Evolutionary conservation across 1,139 yeast genomes (phyloP).

Genomic region (Saccharomyces uvarum): DNA sequence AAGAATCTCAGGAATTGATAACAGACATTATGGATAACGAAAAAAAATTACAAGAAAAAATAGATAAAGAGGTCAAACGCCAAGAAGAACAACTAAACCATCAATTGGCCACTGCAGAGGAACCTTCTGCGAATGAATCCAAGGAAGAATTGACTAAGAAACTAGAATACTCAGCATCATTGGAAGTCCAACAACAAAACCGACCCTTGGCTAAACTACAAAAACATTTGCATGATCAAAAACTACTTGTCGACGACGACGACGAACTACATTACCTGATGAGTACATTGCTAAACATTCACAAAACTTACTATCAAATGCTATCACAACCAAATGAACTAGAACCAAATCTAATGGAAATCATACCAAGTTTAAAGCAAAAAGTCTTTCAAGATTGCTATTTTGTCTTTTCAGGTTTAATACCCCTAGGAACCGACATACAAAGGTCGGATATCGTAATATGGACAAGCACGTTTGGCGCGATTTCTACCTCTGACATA

Average conservation of each 20-base stretch:
- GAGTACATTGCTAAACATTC: conserved; percentile 55
- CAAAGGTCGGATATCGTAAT: conserved; percentile 76
- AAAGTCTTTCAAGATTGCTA: conserved; percentile 61
- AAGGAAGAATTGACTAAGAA: conserved; percentile 38
- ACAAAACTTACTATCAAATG: conserved; percentile 50
- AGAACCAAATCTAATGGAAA: conserved; percentile 42
- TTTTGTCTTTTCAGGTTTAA: conserved; percentile 75
- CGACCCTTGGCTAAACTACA: conserved; percentile 81
- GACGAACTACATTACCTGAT: conserved; percentile 62
- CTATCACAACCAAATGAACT: conserved; percentile 25
- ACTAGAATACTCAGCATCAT: conserved; percentile 33
- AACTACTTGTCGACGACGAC: conserved; percentile 72
- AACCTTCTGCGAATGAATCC: conserved; percentile 23
- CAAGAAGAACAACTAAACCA: conserved; percentile 27
- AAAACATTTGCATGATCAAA: conserved; percentile 60
- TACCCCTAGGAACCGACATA: conserved; percentile 68
- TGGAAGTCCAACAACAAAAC: conserved; percentile 41
- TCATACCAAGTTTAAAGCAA: conserved; percentile 53
- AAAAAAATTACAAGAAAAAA: conserved; percentile 27
- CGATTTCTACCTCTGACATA: conserved; percentile 68
- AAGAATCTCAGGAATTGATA: conserved; percentile 30
- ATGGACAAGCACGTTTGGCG: conserved; percentile 92
- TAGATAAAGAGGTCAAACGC: conserved; percentile 32
- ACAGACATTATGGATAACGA: conserved; percentile 31
- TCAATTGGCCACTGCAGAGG: conserved; percentile 19